phyloP scores from a whole-genome alignment of 495 filamentous ascomycete genomes.

The Xylaria intraflava region DNA sequence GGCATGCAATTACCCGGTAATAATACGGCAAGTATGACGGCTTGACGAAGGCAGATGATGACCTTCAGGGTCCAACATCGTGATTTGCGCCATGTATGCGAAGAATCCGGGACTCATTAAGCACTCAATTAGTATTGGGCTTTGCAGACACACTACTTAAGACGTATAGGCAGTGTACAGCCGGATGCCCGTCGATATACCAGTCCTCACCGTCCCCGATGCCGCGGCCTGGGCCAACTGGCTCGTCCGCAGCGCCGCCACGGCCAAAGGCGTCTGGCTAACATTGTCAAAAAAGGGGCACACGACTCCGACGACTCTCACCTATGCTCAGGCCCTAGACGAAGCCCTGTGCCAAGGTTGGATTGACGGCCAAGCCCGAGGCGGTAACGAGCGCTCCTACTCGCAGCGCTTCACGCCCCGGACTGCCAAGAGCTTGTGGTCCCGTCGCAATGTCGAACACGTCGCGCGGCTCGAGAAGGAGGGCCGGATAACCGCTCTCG shows the following conservation, averaged over 20 bases:
- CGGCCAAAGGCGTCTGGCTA: conserved; percentile 42
- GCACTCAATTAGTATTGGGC: no score
- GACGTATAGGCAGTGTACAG: no score
- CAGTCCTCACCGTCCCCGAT: conserved; percentile 24
- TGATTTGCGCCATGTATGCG: no score
- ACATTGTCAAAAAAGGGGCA: conserved; percentile 49
- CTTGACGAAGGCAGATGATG: no score
- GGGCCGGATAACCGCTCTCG: conserved; percentile 43
- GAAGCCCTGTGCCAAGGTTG: conserved; percentile 52
- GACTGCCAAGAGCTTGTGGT: conserved; percentile 48
- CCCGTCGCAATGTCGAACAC: conserved; percentile 40
- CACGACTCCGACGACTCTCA: conserved; percentile 35
- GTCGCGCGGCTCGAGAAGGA: conserved; percentile 32
- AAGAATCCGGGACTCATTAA: no score
- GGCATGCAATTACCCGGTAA: no score
- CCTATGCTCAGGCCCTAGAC: conserved; percentile 49
- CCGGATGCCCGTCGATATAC: conserved; percentile 16
- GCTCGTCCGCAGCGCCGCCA: conserved; percentile 34
- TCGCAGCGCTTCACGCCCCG: conserved; percentile 50
- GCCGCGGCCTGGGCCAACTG: conserved; percentile 37
- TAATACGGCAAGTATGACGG: no score
- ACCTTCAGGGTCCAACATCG: no score
- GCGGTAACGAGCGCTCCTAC: conserved; percentile 34
- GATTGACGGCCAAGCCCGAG: conserved; percentile 50
- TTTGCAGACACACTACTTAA: no score